Base-by-base conservation (phyloP, 176 grass and related monocot genomes). In the Lolium perenne region DNA sequence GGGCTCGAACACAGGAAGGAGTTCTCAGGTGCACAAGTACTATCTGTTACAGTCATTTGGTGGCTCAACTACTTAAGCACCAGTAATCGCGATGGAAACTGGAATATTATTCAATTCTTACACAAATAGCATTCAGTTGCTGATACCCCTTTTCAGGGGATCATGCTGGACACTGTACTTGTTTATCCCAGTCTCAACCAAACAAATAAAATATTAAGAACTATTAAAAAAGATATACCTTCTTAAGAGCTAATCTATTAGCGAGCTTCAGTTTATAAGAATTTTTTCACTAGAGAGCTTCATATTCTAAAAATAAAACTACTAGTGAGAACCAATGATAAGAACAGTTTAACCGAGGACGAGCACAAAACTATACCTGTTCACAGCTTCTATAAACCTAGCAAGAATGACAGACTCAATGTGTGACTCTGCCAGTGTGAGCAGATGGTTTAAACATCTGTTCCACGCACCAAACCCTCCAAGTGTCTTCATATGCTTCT, bases 401-500 rank as follows among this genome's bases (percentile, higher is more conserved):
- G 92, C 92, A 57, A 99, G 97, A 65, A 99, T 89, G 38, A 99
- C 90, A 16, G 94, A 91, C 71, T 99, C 97, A 76, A 96, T 96
- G 73, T 99, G 97, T 4, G 97, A 96, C 62, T 96, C 97, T 5
- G 97, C 88, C 21, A 99, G 94, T 15, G 90, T 99, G 21, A 99
- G 92, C 40, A 99, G 82, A 85, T 99, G 97, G 78, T 99, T 99
- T 87, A 96, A 94, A 72, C 97, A 99, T 87, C 97, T 96, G 79
- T 99, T 99, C 97, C 97, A 99, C 1, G 97, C 97, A 84, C 97
- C 97, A 72, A 99, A 99, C 58, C 94, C 88, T 77, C 97, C 94
- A n/a, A 96, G 92, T 2, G 85, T 93, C 77, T 89, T 95, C 88
- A 48, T 87, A 55, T 99, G 97, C 85, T 99, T 96, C 66, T 93